Evolutionary conservation across 1,284 basidiomycete genomes (phyloP).

Genomic region (Thelephora terrestris): DNA sequence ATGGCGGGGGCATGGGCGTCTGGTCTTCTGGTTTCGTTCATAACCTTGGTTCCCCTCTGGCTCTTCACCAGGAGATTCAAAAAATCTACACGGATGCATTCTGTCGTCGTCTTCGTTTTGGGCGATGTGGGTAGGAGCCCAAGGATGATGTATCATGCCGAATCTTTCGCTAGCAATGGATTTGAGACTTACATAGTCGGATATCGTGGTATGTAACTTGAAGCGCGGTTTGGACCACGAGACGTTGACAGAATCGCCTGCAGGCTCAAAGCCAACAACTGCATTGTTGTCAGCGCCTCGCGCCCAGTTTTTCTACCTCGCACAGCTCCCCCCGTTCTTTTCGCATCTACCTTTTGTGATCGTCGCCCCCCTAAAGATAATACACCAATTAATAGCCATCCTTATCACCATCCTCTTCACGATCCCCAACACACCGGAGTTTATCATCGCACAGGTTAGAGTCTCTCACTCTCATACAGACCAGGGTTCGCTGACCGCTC

Average conservation of each 20-base stretch:
- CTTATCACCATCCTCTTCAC: conserved; percentile 50
- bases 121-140: conserved; percentile 95
- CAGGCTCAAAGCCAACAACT: conserved; percentile 69
- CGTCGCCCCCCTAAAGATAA: conserved; percentile 74
- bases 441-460: conserved; percentile 82
- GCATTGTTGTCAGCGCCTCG: conserved; percentile 54
- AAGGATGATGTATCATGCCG: conserved; percentile 97
- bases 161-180: conserved; percentile 76
- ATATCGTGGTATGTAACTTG: conserved; percentile 53
- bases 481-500: conserved; percentile 7
- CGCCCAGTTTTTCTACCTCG: conserved; percentile 58
- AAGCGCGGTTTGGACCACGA: background rate
- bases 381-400: conserved; percentile 58
- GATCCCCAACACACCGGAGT: conserved; percentile 67
- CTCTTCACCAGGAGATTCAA: background rate
- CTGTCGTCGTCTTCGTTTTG: conserved; percentile 84
- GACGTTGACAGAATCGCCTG: background rate
- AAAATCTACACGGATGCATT: conserved; percentile 27
- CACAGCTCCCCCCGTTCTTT: conserved; percentile 52
- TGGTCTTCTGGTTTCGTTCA: background rate
- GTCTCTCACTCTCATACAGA: rapidly evolving
- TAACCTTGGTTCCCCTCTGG: conserved; percentile 3
- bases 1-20: background rate
- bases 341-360: conserved; percentile 61
- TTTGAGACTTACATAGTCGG: conserved; percentile 83